A percentile compares a stretch with the other conserved stretches of the same genome.
Conservation (phyloP, 495 filamentous ascomycete species). For the Glarea lozoyensis region DNA sequence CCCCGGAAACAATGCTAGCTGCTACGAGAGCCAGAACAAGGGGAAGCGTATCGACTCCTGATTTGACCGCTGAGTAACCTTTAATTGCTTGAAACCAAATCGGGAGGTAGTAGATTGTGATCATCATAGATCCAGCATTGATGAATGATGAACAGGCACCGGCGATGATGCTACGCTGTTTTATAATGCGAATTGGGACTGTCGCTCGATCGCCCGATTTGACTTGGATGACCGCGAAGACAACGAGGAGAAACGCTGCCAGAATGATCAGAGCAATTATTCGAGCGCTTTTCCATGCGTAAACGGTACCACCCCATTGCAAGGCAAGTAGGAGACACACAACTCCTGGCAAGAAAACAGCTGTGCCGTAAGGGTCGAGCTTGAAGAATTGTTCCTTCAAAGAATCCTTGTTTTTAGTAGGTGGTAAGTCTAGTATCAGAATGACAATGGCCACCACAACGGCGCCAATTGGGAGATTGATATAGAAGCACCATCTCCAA, state of each 20-base stretch:
- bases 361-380: conserved; percentile 41
- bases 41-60: conserved; percentile 68
- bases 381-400: conserved; percentile 16
- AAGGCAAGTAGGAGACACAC: conserved; percentile 35
- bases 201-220: conserved; percentile 65
- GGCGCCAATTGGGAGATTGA: conserved; percentile 54
- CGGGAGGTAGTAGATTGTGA: conserved; percentile 57
- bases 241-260: conserved; percentile 49
- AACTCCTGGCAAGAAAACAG: conserved; percentile 26
- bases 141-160: conserved; percentile 50
- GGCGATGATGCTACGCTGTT: conserved; percentile 61
- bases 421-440: conserved; percentile 38
- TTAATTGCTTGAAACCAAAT: conserved; percentile 74
- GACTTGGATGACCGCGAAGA: conserved; percentile 59
- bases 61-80: conserved; percentile 45
- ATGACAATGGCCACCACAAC: conserved; percentile 34
- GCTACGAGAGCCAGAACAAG: conserved; percentile 43
- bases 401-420: conserved; percentile 16
- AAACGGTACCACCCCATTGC: conserved; percentile 34
- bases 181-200: conserved; percentile 63
- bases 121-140: conserved; percentile 57
- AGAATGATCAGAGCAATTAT: conserved; percentile 42
- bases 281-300: conserved; percentile 30
- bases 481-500: conserved; percentile 59
- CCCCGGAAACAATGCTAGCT: conserved; percentile 40